phyloP scores from a whole-genome alignment of 768 basidiomycete species.

The Russula earlei region DNA sequence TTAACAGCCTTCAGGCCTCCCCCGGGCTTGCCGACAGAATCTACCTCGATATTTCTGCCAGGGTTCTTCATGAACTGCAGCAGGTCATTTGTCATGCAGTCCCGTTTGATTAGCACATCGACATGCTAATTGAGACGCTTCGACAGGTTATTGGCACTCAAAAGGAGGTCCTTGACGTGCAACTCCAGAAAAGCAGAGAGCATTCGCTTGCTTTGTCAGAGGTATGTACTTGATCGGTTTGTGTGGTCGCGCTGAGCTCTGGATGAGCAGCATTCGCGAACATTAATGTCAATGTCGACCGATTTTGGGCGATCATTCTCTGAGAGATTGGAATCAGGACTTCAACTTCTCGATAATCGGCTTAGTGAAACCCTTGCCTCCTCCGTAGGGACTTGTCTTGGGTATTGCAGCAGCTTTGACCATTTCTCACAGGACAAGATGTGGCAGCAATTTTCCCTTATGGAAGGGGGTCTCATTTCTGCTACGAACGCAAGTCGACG shows the following conservation, averaged over 20 bases:
- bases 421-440: not conserved
- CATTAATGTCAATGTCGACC: not conserved
- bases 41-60: conserved; percentile 1
- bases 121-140: not conserved
- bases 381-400: not conserved
- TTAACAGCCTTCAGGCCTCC: conserved; percentile 1
- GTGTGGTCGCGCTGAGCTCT: not conserved
- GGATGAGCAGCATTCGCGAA: not conserved
- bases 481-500: conserved; percentile 2
- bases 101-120: not conserved
- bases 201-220: conserved; percentile 9
- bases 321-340: conserved; percentile 1
- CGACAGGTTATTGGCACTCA: conserved; percentile 5
- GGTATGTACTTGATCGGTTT: not conserved
- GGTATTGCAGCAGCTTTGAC: not conserved
- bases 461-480: conserved; percentile 6
- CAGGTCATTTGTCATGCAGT: not conserved
- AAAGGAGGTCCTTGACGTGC: conserved; percentile 2
- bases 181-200: conserved; percentile 5
- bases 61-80: conserved; percentile 4
- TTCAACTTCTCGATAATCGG: not conserved
- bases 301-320: conserved; percentile 11
- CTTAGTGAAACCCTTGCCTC: not conserved
- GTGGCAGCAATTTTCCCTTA: conserved; percentile 4
- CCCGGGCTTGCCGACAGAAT: conserved; percentile 4